Percentiles rank a stretch among this genome's conserved stretches.
Evolutionary conservation across 768 basidiomycete species (phyloP).

Genomic region (Baorangia bicolor): DNA sequence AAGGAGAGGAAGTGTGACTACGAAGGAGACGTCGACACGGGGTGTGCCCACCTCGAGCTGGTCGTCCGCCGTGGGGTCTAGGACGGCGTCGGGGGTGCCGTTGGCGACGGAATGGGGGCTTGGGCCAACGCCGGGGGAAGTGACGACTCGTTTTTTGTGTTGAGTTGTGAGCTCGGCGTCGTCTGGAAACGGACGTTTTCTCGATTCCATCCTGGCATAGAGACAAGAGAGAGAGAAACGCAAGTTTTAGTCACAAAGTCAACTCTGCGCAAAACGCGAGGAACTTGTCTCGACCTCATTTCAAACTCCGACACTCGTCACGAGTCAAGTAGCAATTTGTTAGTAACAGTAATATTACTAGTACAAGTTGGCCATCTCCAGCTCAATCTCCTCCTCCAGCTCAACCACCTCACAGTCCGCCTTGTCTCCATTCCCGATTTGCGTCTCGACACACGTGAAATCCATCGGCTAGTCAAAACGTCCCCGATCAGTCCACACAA

Average conservation of each 20-base stretch:
- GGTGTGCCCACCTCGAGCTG: constrained; percentile 60
- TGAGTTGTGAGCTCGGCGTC: constrained; percentile 44
- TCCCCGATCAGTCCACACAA: constrained; percentile 12
- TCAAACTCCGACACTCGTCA: constrained; percentile 28
- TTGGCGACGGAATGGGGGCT: constrained; percentile 48
- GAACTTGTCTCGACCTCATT: constrained; percentile 11
- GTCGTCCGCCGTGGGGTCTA: constrained; percentile 51
- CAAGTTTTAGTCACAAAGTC: constrained; percentile 3
- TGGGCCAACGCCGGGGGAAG: constrained; percentile 43
- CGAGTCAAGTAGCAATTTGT: too few species aligned
- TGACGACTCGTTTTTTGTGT: constrained; percentile 57
- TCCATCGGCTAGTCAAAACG: constrained; percentile 56
- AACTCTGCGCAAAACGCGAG: constrained; percentile 12
- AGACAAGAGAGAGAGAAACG: constrained; percentile 15
- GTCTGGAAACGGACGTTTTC: constrained; percentile 57
- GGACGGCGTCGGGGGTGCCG: constrained; percentile 28
- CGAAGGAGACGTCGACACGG: constrained; percentile 19
- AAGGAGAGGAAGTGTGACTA: constrained; percentile 24
- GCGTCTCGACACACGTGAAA: constrained; percentile 89
- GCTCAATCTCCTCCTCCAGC: constrained; percentile 20
- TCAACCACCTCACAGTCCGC: constrained; percentile 88
- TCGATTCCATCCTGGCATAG: constrained; percentile 48
- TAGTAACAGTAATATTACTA: too few species aligned
- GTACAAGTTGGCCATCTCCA: background rate
- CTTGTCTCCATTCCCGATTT: constrained; percentile 75